phyloP scores from a whole-genome alignment of 768 basidiomycete species.

The Suillus ampliporus region DNA sequence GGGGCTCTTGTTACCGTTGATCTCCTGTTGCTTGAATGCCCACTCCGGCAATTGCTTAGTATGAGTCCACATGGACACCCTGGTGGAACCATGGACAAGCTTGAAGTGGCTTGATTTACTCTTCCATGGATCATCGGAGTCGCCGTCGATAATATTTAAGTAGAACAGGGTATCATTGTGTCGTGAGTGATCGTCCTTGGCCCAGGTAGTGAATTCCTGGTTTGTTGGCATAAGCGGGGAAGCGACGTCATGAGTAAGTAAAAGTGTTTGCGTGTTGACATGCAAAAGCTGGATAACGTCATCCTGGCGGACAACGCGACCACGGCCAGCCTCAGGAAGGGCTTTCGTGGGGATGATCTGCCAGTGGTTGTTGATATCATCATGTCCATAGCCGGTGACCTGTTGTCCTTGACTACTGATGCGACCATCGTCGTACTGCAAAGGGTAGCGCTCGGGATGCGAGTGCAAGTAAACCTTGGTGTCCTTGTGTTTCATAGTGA shows the following conservation, averaged over 20 bases:
- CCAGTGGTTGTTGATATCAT: constrained; percentile 96
- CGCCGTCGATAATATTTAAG: constrained; percentile 71
- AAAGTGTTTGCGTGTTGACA: constrained; percentile 77
- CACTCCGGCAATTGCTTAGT: constrained; percentile 87
- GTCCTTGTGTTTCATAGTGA: constrained; percentile 90
- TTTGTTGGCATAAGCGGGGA: constrained; percentile 97
- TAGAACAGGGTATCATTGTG: constrained; percentile 92
- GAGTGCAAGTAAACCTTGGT: constrained; percentile 95
- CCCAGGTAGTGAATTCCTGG: constrained; percentile 96
- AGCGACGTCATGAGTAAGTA: constrained; percentile 97
- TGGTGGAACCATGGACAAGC: constrained; percentile 86
- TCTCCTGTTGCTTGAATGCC: constrained; percentile 97
- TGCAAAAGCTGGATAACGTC: constrained; percentile 92
- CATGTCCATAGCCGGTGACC: constrained; percentile 93
- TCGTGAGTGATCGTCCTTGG: constrained; percentile 75
- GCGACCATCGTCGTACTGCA: constrained; percentile 94
- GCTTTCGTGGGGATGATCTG: constrained; percentile 94
- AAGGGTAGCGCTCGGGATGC: constrained; percentile 87
- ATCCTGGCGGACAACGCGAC: constrained; percentile 87
- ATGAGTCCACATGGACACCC: constrained; percentile 95
- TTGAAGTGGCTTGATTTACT: constrained; percentile 94
- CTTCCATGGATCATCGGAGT: constrained; percentile 85
- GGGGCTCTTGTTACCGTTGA: constrained; percentile 96
- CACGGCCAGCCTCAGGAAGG: constrained; percentile 91
- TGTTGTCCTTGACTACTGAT: constrained; percentile 97